phyloP scores from a whole-genome alignment of 495 filamentous ascomycete genomes.

The Annulohypoxylon maeteangense region DNA sequence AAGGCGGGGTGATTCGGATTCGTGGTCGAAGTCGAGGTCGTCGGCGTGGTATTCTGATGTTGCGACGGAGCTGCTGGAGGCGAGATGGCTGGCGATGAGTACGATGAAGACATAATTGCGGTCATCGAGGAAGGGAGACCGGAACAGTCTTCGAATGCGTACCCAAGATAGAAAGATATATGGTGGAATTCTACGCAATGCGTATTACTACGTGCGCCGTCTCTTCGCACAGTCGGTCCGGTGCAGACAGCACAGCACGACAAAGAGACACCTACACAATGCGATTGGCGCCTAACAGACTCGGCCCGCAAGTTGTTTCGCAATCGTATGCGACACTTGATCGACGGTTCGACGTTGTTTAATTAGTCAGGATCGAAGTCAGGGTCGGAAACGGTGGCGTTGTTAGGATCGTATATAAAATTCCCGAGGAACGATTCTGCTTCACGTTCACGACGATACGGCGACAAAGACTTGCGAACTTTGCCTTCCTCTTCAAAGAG shows the following conservation, averaged over 20 bases:
- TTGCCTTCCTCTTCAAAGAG: slow-evolving; percentile 19
- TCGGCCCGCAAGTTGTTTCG: slow-evolving; percentile 47
- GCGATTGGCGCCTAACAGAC: slow-evolving; percentile 40
- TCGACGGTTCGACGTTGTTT: slow-evolving; percentile 1
- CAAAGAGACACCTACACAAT: slow-evolving; percentile 22
- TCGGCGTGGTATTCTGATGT: slow-evolving; percentile 52
- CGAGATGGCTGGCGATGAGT: slow-evolving; percentile 63
- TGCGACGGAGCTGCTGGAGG: slow-evolving; percentile 60
- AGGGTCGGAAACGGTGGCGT: slow-evolving; percentile 9
- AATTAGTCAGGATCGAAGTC: slow-evolving; percentile 8
- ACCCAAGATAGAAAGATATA: slow-evolving; percentile 41
- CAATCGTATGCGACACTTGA: slow-evolving; percentile 23
- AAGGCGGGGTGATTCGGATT: slow-evolving; percentile 68
- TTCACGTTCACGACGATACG: slow-evolving; percentile 13
- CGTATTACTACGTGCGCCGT: slow-evolving; percentile 25
- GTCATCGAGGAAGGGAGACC: slow-evolving; percentile 55
- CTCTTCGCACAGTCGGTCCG: slow-evolving; percentile 16
- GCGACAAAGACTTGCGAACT: slow-evolving; percentile 25
- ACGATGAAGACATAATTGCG: slow-evolving; percentile 66
- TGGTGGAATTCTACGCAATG: slow-evolving; percentile 15
- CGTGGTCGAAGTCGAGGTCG: slow-evolving; percentile 59
- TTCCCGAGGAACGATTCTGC: neutral
- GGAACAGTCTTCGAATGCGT: slow-evolving; percentile 44
- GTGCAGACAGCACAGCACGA: slow-evolving; percentile 11
- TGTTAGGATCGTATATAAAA: slow-evolving; percentile 16